These are phyloP conservation scores for Plantago coronopus DNA, from an alignment of 305 asterid genomes.

Conservation along the genomic window DNA sequence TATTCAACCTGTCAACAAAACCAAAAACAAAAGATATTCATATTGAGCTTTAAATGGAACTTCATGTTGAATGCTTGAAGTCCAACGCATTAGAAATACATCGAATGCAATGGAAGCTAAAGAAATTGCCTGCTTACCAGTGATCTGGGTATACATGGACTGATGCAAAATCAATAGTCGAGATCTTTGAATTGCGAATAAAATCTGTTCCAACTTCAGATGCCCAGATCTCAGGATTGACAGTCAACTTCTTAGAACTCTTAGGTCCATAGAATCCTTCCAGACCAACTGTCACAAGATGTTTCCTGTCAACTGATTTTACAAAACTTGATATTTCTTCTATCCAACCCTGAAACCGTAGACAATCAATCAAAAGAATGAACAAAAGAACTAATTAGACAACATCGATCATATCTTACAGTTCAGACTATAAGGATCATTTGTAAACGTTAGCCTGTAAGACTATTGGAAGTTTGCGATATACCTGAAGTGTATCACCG, in stretches of 20 bases:
- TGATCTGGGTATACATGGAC: constrained; percentile 65
- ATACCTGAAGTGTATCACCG: constrained; percentile 63
- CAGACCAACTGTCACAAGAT: constrained; percentile 57
- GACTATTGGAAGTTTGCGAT: constrained; percentile 12
- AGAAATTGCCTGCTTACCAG: constrained; percentile 36
- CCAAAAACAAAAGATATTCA: not conserved
- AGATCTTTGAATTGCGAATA: constrained; percentile 43
- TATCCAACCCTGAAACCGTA: constrained; percentile 51
- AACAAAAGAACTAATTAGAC: too few species aligned
- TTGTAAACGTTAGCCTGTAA: not conserved
- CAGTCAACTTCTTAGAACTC: constrained; percentile 40
- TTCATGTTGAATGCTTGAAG: not conserved
- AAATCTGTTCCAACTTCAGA: constrained; percentile 61
- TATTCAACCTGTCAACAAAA: constrained; percentile 56
- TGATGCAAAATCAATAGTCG: constrained; percentile 60
- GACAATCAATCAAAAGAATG: constrained; percentile 1
- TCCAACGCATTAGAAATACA: not conserved
- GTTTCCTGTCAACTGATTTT: constrained; percentile 52
- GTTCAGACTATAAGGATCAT: not conserved
- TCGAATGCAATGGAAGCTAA: not conserved
- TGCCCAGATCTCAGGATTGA: constrained; percentile 59
- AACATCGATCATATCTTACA: not conserved
- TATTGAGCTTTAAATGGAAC: not conserved
- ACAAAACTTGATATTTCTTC: constrained; percentile 55
- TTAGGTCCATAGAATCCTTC: constrained; percentile 73